A percentile compares a stretch with the other conserved stretches of the same genome.
These are phyloP conservation scores for Candolleomyces efflorescens DNA, from an alignment of 768 basidiomycete genomes.

Conservation along the genomic window DNA sequence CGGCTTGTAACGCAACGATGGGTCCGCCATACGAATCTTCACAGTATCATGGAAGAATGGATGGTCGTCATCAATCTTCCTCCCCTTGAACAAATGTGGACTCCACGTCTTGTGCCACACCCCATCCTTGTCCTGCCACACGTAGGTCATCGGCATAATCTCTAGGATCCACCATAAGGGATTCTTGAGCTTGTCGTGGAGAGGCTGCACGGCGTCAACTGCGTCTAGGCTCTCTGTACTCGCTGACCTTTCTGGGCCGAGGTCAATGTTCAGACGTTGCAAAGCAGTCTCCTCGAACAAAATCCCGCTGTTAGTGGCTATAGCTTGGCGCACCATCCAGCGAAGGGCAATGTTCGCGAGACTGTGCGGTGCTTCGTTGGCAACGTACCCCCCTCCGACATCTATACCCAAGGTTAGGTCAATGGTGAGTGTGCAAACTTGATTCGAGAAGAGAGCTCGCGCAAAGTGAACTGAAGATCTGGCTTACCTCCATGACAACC, in stretches of 20 bases:
- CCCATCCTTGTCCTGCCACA: slow-evolving; percentile 54
- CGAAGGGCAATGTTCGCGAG: too few species aligned
- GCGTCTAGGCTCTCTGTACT: slow-evolving; percentile 10
- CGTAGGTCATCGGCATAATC: slow-evolving; percentile 48
- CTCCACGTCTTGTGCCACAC: slow-evolving; percentile 47
- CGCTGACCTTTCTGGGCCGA: slow-evolving; percentile 8
- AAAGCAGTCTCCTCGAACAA: slow-evolving; percentile 51
- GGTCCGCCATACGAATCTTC: slow-evolving; percentile 43
- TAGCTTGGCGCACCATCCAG: too few species aligned
- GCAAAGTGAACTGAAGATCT: neutral
- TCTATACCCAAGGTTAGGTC: slow-evolving; percentile 29
- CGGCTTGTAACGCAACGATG: slow-evolving; percentile 51
- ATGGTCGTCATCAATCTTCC: slow-evolving; percentile 37
- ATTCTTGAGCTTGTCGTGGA: slow-evolving; percentile 48
- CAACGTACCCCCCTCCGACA: slow-evolving; percentile 12
- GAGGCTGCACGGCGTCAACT: slow-evolving; percentile 40
- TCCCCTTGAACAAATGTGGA: slow-evolving; percentile 53
- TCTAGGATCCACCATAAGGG: slow-evolving; percentile 72
- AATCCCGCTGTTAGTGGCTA: slow-evolving; percentile 36
- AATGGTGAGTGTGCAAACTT: neutral
- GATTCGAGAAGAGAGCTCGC: neutral
- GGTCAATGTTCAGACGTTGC: slow-evolving; percentile 32
- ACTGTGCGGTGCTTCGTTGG: too few species aligned
- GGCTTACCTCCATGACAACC: slow-evolving; percentile 65
- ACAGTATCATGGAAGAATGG: slow-evolving; percentile 67